Base-by-base conservation (phyloP, 140 eudicot genomes). In the Senecio squalidus region DNA sequence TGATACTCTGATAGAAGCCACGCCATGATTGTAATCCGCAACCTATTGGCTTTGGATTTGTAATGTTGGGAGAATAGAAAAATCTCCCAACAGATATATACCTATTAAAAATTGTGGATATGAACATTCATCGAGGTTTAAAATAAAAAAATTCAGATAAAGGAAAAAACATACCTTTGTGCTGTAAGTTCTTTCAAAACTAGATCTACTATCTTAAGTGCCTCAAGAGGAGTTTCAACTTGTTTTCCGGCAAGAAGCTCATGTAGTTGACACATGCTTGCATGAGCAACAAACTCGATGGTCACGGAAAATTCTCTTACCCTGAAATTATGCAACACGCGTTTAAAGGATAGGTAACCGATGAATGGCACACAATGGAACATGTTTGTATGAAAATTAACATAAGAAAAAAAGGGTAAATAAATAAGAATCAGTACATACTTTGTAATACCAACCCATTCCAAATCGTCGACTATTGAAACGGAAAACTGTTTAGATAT, bases 11-110 rank as follows among this genome's bases (percentile, higher is more conserved):
- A 69, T 87, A 87, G 59, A 78, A 87, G 16, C 96, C 96, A 44
- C 94, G 60, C 96, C 96, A 87, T 33, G 86, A 78, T 46, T 87
- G 82, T 43, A 87, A 66, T 15, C 96, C 96, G 41, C 76, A 75
- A 54, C 94, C 89, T 25, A 83, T 70, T 33, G 85, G 69, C 60
- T 80, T 78, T 38, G 76, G 84, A 51, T 16, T 78, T 22, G 77
- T 74, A 33, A 87, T 58, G 56, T 67, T 45, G 3, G 89, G 82
- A 60, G 87, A 76, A 71, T 81, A 88, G 79, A 88, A 81, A 46
- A 81, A 78, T 31, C 90, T 80, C 56, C 96, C 96, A 61, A 88
- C 82, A 8, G 90, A 68, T n/a, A 54, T 28, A 46, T 64, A 81
- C 77, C 87, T 84, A 36, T 55, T 50, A 21, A 11, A 71, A 4